Evolutionary conservation across 176 grass and related monocot genomes (phyloP).

Genomic region (Tuctoria greenei): DNA sequence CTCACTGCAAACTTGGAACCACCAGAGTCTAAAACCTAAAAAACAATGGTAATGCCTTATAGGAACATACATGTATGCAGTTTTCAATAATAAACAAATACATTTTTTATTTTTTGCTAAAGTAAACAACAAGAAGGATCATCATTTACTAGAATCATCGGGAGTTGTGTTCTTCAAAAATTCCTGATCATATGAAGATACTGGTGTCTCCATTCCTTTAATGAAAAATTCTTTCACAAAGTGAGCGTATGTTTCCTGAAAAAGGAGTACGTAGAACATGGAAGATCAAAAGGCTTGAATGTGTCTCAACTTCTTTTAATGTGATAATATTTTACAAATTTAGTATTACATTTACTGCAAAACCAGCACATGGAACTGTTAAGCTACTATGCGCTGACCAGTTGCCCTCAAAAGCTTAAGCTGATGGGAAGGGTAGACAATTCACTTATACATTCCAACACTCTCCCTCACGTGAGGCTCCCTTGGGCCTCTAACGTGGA

Average conservation of each 20-base stretch:
- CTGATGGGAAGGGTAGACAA: no score
- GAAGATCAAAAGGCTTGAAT: background rate
- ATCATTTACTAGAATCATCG: constrained; percentile 60
- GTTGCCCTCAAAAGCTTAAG: no score
- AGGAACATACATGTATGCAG: background rate
- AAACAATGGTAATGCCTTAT: background rate
- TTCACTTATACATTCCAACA: no score
- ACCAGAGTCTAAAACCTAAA: constrained; percentile 84
- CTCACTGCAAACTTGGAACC: constrained; percentile 97
- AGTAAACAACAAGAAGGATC: constrained; percentile 17
- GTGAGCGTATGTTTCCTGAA: constrained; percentile 64
- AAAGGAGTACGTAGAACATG: background rate
- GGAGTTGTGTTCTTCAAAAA: constrained; percentile 77
- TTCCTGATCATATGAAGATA: constrained; percentile 78
- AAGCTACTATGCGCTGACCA: no score
- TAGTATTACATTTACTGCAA: constrained; percentile 60
- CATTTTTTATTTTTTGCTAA: constrained; percentile 1
- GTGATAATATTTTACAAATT: constrained; percentile 71
- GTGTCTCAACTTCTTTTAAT: constrained; percentile 44
- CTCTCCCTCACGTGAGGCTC: no score
- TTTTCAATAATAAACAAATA: constrained; percentile 17
- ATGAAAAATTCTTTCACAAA: constrained; percentile 83
- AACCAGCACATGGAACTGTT: constrained; percentile 2
- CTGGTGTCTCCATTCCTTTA: constrained; percentile 44
- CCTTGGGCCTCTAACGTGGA: no score